phyloP scores from a whole-genome alignment of 140 eudicot genomes.

The Flaveria floridana region DNA sequence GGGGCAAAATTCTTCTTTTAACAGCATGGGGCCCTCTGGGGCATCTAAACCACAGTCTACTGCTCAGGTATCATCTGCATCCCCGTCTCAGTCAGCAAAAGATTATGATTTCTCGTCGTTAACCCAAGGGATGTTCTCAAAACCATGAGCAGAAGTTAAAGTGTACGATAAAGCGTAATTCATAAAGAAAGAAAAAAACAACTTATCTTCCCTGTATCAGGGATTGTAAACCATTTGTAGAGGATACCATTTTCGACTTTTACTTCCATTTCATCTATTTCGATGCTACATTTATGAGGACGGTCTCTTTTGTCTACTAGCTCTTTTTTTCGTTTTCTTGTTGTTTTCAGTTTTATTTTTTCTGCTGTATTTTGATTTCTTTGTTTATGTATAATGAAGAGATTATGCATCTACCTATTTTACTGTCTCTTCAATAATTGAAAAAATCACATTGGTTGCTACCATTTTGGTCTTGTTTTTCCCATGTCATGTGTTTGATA shows the following conservation, averaged over 20 bases:
- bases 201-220: slow-evolving; percentile 32
- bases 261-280: slow-evolving; percentile 23
- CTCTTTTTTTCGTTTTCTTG: neutral
- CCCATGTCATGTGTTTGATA: neutral
- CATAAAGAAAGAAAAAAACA: slow-evolving; percentile 35
- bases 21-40: slow-evolving; percentile 50
- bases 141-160: slow-evolving; percentile 48
- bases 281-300: slow-evolving; percentile 27
- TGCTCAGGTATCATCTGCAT: slow-evolving; percentile 49
- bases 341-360: neutral
- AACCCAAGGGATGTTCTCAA: slow-evolving; percentile 92
- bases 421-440: slow-evolving; percentile 5
- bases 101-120: slow-evolving; percentile 93
- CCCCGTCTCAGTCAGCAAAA: slow-evolving; percentile 58
- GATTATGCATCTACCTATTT: slow-evolving; percentile 15
- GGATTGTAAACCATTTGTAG: slow-evolving; percentile 66
- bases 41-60: slow-evolving; percentile 46
- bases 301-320: slow-evolving; percentile 10
- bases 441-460: neutral
- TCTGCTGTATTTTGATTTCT: neutral
- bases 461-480: neutral
- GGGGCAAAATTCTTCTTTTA: slow-evolving; percentile 48
- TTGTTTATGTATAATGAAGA: slow-evolving; percentile 27
- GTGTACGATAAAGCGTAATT: slow-evolving; percentile 34
- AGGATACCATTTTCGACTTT: slow-evolving; percentile 41